Evolutionary conservation across 2,329 filamentous ascomycete genomes (phyloP).

Genomic region (Aspergillus hiratsukae): DNA sequence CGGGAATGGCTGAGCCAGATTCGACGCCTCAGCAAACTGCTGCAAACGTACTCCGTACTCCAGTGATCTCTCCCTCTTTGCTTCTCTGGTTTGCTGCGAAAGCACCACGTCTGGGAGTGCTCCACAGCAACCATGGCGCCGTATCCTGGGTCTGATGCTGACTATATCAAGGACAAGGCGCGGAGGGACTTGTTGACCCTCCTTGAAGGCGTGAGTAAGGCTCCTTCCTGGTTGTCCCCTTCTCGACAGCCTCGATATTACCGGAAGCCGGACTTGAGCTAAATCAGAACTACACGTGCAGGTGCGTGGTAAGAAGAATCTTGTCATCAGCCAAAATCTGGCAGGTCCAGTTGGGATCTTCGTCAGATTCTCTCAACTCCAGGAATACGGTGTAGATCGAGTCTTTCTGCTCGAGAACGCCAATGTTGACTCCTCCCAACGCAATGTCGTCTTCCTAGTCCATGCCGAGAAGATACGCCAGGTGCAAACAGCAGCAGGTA

Average conservation of each 20-base stretch:
- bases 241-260: slow-evolving; percentile 2
- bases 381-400: slow-evolving; percentile 97
- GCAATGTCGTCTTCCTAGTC: slow-evolving; percentile 91
- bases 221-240: slow-evolving; percentile 22
- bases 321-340: slow-evolving; percentile 86
- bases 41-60: slow-evolving; percentile 4
- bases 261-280: slow-evolving; percentile 20
- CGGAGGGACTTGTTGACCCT: slow-evolving; percentile 85
- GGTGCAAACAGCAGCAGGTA: slow-evolving; percentile 84
- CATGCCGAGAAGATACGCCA: slow-evolving; percentile 83
- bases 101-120: slow-evolving; percentile 13
- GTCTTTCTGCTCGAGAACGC: slow-evolving; percentile 95
- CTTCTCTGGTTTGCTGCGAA: slow-evolving; percentile 1
- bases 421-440: slow-evolving; percentile 90
- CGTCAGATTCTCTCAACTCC: slow-evolving; percentile 89
- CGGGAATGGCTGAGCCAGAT: slow-evolving; percentile 11
- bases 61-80: slow-evolving; percentile 1
- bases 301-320: slow-evolving; percentile 98
- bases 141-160: slow-evolving; percentile 41
- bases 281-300: slow-evolving; percentile 38
- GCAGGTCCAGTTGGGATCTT: slow-evolving; percentile 86
- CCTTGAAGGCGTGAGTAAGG: slow-evolving; percentile 84
- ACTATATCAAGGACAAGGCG: slow-evolving; percentile 52
- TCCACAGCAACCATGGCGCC: slow-evolving; percentile 36
- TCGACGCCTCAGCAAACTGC: slow-evolving; percentile 7